Percentiles rank a stretch among this genome's conserved stretches.
Evolutionary conservation across 2,329 filamentous ascomycete genomes (phyloP).

Genomic region (Xylaria sp.): DNA sequence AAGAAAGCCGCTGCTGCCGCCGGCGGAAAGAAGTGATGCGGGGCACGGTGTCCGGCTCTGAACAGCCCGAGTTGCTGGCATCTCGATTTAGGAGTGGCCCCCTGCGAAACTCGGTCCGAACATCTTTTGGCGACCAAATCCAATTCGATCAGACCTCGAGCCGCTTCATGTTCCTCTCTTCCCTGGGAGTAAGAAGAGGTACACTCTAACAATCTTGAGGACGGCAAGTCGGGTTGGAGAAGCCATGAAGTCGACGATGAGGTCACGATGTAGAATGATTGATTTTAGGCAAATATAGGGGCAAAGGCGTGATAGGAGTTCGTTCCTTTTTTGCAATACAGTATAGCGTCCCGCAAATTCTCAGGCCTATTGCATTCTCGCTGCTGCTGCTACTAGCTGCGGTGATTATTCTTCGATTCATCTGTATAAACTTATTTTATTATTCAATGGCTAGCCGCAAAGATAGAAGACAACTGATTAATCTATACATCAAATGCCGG

Average conservation of each 20-base stretch:
- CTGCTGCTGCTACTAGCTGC: not conserved
- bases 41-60: slow-evolving; percentile 6
- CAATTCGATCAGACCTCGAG: not conserved
- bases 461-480: not conserved
- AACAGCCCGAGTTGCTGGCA: not conserved
- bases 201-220: slow-evolving; percentile 13
- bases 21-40: slow-evolving; percentile 46
- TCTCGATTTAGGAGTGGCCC: slow-evolving; percentile 7
- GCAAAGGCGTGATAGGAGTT: slow-evolving; percentile 39
- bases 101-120: not conserved
- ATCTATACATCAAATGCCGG: not conserved
- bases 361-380: not conserved
- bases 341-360: slow-evolving; percentile 11
- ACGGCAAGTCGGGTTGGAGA: slow-evolving; percentile 19
- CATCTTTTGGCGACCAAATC: not conserved
- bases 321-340: slow-evolving; percentile 34
- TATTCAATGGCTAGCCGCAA: not conserved
- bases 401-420: not conserved
- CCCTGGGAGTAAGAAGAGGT: not conserved
- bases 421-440: not conserved
- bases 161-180: not conserved
- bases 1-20: slow-evolving; percentile 54
- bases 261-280: slow-evolving; percentile 40
- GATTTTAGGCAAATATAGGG: slow-evolving; percentile 29
- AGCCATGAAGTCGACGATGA: slow-evolving; percentile 26